phyloP scores from a whole-genome alignment of 2,329 filamentous ascomycete species.

The Ceratocystis alfenasii region DNA sequence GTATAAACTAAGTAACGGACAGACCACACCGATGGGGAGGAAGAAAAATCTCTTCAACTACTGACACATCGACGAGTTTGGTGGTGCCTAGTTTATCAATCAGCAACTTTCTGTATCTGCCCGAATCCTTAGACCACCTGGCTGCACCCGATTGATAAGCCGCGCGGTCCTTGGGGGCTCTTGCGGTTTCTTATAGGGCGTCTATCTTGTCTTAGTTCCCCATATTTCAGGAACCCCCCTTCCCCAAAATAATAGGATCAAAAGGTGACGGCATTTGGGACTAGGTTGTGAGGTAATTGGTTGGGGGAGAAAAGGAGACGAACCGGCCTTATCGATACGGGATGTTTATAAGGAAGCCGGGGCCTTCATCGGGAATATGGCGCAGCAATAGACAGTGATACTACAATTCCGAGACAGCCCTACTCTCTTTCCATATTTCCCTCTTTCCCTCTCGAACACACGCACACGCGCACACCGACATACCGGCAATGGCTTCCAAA shows the following conservation, averaged over 20 bases:
- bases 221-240: not conserved
- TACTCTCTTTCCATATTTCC: not conserved
- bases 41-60: no score
- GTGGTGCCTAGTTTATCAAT: not conserved
- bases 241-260: not conserved
- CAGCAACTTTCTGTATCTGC: not conserved
- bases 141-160: conserved; percentile 18
- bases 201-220: not conserved
- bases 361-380: no score
- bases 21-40: no score
- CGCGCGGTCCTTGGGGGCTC: not conserved
- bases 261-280: not conserved
- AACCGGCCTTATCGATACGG: not conserved
- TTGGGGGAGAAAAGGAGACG: not conserved
- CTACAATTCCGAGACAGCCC: no score
- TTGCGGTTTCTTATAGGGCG: not conserved
- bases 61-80: no score
- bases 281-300: not conserved
- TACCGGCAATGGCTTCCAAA: conserved; percentile 32
- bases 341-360: not conserved
- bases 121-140: not conserved
- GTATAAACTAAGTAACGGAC: no score
- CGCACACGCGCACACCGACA: no score
- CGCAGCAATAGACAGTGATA: no score
- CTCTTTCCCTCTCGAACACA: not conserved